Evolutionary conservation across 2,329 filamentous ascomycete species (phyloP), one percentile per base, ranked within the genome.

Genomic region (Calonectria leucothoes): DNA sequence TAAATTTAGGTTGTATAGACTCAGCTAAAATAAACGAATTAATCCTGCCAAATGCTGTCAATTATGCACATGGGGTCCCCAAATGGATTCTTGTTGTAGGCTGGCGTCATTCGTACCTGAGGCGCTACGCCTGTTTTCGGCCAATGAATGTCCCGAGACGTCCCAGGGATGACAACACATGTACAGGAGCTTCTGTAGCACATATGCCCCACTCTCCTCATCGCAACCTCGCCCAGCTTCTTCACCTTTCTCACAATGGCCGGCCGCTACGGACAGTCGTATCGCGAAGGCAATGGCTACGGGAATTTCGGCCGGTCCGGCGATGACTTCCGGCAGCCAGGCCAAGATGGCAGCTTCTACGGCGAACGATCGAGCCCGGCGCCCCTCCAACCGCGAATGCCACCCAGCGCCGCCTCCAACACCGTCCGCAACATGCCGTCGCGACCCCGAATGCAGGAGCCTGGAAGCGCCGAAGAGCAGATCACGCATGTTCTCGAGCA

Each of bases 401-500:
- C 55, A 33, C 39, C 39, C 27, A 27, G 17, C 37, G 55, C n/a
- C 79, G 45, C 79, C 75, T 65, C 76, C 55, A 61, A 37, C 35
- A 48, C 59, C 59, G 59, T 82, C 63, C 82, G 83, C 69, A 81
- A 78, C 71, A 82, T 84, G 81, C 77, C 83, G 31, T 85, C 84
- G 37, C 79, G 84, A 69, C 75, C 82, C 68, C 82, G 82, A 77
- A 82, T 83, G 76, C 85, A 80, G 74, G 85, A 84, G 78, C 87
- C 89, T 23, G 55, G 55, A 52, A 89, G 84, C 76, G 89, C 89
- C 68, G 89, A 91, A 82, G 85, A 88, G 63, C 89, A 91, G 82
- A 91, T 92, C 72, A 84, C 85, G 64, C 88, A 91, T 78, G 91
- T 98, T 2, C 88, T 98, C 63, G 92, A 95, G 77, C 92, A 94